phyloP scores from a whole-genome alignment of 73 alveolate species.

The Paramecium primaurelia region DNA sequence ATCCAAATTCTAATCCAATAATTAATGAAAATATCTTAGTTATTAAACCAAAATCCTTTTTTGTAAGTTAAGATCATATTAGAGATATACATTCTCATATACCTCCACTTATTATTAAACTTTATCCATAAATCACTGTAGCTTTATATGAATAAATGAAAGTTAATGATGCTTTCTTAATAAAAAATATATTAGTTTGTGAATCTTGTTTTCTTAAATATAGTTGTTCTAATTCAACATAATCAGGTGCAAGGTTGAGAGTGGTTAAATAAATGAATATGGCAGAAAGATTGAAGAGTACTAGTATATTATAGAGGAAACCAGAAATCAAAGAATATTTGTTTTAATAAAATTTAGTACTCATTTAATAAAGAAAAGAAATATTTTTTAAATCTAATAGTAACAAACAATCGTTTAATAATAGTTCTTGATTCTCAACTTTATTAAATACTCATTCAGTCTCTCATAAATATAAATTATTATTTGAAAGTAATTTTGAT shows the following conservation, averaged over 20 bases:
- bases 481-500: not conserved
- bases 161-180: slow-evolving; percentile 44
- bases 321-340: slow-evolving; percentile 35
- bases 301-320: not conserved
- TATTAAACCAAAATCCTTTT: slow-evolving; percentile 27
- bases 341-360: not conserved
- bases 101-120: slow-evolving; percentile 41
- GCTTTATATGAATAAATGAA: slow-evolving; percentile 28
- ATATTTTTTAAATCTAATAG: not conserved
- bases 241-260: not conserved
- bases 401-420: not conserved
- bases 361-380: not conserved
- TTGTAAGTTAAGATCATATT: not conserved
- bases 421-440: not conserved
- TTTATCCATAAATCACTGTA: slow-evolving; percentile 58
- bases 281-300: not conserved
- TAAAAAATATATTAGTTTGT: slow-evolving; percentile 38
- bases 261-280: not conserved
- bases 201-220: slow-evolving; percentile 19
- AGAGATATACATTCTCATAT: slow-evolving; percentile 57
- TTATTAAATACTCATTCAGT: not conserved
- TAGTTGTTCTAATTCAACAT: not conserved
- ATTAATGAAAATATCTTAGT: slow-evolving; percentile 19
- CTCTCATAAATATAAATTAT: not conserved
- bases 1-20: slow-evolving; percentile 17